Evolutionary conservation across 331 rosid species (phyloP).

Genomic region (Malus hybrid): DNA sequence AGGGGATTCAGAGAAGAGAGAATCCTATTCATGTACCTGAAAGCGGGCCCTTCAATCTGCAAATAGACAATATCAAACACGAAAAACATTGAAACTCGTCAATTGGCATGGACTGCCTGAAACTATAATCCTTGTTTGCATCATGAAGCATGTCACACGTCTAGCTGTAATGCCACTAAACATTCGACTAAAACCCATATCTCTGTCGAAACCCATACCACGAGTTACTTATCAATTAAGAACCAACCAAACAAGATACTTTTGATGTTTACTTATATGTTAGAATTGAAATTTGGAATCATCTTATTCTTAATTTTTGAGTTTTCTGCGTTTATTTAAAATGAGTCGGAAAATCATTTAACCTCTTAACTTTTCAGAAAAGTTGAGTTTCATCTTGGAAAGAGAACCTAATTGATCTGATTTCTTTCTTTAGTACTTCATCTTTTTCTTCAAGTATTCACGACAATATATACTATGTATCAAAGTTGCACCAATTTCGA

Average conservation of each 20-base stretch:
- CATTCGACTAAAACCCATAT: not conserved
- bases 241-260: not conserved
- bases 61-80: constrained; percentile 9
- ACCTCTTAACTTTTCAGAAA: no score
- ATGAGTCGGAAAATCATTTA: no score
- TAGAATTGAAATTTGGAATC: no score
- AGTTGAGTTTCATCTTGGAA: no score
- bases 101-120: not conserved
- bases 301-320: no score
- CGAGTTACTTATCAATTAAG: not conserved
- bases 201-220: not conserved
- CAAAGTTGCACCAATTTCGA: not conserved
- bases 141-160: not conserved
- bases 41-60: constrained; percentile 56
- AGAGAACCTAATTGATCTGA: no score
- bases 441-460: no score
- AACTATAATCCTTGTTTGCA: not conserved
- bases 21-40: constrained; percentile 20
- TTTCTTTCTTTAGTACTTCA: no score
- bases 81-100: not conserved
- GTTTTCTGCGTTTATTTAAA: no score
- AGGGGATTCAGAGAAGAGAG: no score
- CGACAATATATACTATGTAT: not conserved
- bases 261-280: no score
- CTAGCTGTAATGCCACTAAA: not conserved